phyloP scores from a whole-genome alignment of 2,329 filamentous ascomycete genomes.

The Fusarium acutatum region DNA sequence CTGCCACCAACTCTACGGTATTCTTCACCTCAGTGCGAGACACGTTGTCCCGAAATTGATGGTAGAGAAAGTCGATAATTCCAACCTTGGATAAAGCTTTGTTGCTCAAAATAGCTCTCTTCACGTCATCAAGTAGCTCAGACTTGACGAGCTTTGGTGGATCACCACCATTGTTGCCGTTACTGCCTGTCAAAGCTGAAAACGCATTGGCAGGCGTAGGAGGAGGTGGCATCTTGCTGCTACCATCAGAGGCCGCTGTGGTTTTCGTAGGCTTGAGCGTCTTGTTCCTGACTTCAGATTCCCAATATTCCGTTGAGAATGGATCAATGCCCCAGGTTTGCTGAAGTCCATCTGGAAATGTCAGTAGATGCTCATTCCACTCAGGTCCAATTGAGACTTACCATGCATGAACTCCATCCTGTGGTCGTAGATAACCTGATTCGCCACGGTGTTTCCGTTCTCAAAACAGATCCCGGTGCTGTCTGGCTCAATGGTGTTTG shows the following conservation, averaged over 20 bases:
- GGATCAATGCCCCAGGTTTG: constrained; percentile 75
- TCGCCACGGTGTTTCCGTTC: constrained; percentile 58
- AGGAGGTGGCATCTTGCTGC: constrained; percentile 46
- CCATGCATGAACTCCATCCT: constrained; percentile 79
- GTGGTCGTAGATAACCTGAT: constrained; percentile 64
- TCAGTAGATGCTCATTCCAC: constrained; percentile 13
- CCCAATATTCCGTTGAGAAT: constrained; percentile 85
- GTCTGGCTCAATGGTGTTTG: constrained; percentile 77
- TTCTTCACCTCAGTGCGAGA: constrained; percentile 54
- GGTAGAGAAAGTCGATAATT: constrained; percentile 52
- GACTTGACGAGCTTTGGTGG: constrained; percentile 47
- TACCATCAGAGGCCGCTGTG: constrained; percentile 14
- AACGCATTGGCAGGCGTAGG: constrained; percentile 49
- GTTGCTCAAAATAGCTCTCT: constrained; percentile 53
- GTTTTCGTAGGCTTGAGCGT: constrained; percentile 20
- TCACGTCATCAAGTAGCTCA: constrained; percentile 53
- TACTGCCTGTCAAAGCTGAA: constrained; percentile 43
- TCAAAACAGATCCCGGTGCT: constrained; percentile 89
- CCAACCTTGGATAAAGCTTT: constrained; percentile 52
- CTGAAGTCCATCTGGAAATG: constrained; percentile 55
- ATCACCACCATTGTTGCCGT: constrained; percentile 18
- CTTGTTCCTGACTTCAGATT: constrained; percentile 49
- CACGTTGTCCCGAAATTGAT: constrained; percentile 49
- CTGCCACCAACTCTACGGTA: constrained; percentile 51
- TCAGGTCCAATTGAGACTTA: constrained; percentile 50